Evolutionary conservation across 805 yeast species (phyloP).

Genomic region (Candida koratica): DNA sequence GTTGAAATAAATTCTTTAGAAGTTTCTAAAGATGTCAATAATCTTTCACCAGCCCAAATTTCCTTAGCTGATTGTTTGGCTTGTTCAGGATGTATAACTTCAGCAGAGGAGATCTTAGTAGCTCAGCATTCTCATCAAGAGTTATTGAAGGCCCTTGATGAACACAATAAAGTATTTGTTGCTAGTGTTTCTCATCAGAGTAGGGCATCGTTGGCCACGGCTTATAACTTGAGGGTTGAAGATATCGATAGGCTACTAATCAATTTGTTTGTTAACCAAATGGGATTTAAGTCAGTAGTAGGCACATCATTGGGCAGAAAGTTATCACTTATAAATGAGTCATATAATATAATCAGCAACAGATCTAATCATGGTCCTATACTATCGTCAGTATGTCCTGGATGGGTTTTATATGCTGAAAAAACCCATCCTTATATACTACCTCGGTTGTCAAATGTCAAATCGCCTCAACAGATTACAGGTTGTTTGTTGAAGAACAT

Average conservation of each 20-base stretch:
- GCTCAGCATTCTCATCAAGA: slow-evolving; percentile 88
- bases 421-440: slow-evolving; percentile 88
- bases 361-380: slow-evolving; percentile 42
- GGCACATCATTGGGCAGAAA: slow-evolving; percentile 83
- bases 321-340: slow-evolving; percentile 48
- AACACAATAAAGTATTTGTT: slow-evolving; percentile 46
- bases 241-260: slow-evolving; percentile 60
- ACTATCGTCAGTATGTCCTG: slow-evolving; percentile 82
- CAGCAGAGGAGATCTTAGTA: slow-evolving; percentile 92
- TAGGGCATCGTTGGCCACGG: slow-evolving; percentile 74
- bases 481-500: slow-evolving; percentile 68
- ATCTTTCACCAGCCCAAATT: slow-evolving; percentile 76
- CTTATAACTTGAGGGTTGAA: slow-evolving; percentile 49
- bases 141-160: slow-evolving; percentile 54
- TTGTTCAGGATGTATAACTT: slow-evolving; percentile 94
- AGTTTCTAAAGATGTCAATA: slow-evolving; percentile 55
- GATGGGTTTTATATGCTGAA: slow-evolving; percentile 94
- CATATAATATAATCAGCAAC: slow-evolving; percentile 44
- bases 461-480: slow-evolving; percentile 92
- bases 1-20: slow-evolving; percentile 62
- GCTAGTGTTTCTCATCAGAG: slow-evolving; percentile 84
- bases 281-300: slow-evolving; percentile 71
- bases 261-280: slow-evolving; percentile 51
- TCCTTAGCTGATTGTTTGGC: slow-evolving; percentile 92
- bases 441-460: slow-evolving; percentile 65